Evolutionary conservation across 768 basidiomycete species (phyloP), one percentile per base, ranked within the genome.

Genomic region (Amanita pseudoporphyria): DNA sequence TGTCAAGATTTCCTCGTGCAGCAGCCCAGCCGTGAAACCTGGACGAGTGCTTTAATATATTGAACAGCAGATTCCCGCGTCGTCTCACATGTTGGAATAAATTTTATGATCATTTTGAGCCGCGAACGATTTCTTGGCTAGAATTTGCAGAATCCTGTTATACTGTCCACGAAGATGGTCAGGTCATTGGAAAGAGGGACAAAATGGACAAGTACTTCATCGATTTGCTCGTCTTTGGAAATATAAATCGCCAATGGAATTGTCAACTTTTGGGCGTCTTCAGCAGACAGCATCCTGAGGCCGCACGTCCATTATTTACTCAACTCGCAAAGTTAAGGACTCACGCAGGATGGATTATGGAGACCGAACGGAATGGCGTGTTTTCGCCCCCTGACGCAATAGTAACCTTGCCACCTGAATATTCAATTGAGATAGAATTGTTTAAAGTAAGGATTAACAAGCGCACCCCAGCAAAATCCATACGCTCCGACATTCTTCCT

Each of bases 21-120:
- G 79, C 82, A 4, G 81, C 78, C 68, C 73, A 84, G 30, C 81
- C 81, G 55, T 83, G 81, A 65, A 74, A 73, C 67, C 77, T 78
- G 49, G 6, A 12, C 13, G 19, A 31, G 40, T 9, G 30, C 9
- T 9, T 35, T 16, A 52, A 18, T 24, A 40, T 40, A 16, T 41
- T 39, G 19, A 40, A 13, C 10, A 24, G 16, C 9, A 22, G 14
- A 18, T 3, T 52, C 45, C 45, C 39, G 12, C 18, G 37, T 40
- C 4, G 22, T n/a, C 62, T 39, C 51, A 74, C 72, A 76, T 76
- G 53, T 68, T 71, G 2, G 65, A 42, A 53, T 78, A 80, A 47
- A 67, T 58, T 58, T 78, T 78, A 60, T 69, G 68, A 49, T 76
- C 74, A 58, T 67, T 73, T 60, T 74, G 70, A 36, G 60, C 57